These are phyloP conservation scores for Lodderomyces orthopsilosis DNA, from an alignment of 1,139 yeast species.

Conservation along the genomic window DNA sequence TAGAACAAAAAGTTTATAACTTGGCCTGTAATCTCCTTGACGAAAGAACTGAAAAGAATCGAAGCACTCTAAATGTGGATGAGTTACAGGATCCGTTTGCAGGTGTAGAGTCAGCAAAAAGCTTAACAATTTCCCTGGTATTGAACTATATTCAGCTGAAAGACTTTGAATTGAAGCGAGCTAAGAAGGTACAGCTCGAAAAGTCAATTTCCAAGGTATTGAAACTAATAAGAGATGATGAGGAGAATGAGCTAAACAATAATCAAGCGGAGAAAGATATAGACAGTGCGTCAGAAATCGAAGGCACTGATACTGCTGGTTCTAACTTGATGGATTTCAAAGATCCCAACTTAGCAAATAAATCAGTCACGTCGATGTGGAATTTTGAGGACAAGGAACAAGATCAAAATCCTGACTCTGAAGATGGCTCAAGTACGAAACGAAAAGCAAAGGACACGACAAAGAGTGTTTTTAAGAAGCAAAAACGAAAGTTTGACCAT, in stretches of 20 bases:
- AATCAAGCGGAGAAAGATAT: constrained; percentile 27
- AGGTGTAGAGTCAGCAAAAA: constrained; percentile 58
- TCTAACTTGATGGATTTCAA: constrained; percentile 56
- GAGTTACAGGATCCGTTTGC: constrained; percentile 33
- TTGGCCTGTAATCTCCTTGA: constrained; percentile 51
- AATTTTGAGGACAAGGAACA: constrained; percentile 19
- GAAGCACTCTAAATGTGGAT: constrained; percentile 21
- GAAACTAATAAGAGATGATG: constrained; percentile 44
- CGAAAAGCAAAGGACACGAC: constrained; percentile 31
- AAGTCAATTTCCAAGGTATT: constrained; percentile 58
- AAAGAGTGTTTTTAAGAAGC: constrained; percentile 29
- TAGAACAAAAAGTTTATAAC: constrained; percentile 52
- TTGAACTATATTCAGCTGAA: constrained; percentile 54
- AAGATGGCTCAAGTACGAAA: constrained; percentile 21
- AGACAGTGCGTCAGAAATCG: constrained; percentile 17
- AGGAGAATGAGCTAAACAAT: constrained; percentile 33
- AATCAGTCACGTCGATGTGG: constrained; percentile 76
- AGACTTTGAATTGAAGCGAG: constrained; percentile 64
- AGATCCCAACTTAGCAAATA: constrained; percentile 68
- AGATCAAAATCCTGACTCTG: constrained; percentile 11
- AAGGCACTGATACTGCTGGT: constrained; percentile 5
- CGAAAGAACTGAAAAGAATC: constrained; percentile 47
- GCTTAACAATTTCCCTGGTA: constrained; percentile 50
- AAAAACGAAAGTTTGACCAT: constrained; percentile 53
- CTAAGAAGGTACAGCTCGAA: constrained; percentile 55